Percentiles rank a stretch among this genome's conserved stretches.
These are phyloP conservation scores for Tulasnella sp. DNA, from an alignment of 768 basidiomycete species.

Conservation along the genomic window DNA sequence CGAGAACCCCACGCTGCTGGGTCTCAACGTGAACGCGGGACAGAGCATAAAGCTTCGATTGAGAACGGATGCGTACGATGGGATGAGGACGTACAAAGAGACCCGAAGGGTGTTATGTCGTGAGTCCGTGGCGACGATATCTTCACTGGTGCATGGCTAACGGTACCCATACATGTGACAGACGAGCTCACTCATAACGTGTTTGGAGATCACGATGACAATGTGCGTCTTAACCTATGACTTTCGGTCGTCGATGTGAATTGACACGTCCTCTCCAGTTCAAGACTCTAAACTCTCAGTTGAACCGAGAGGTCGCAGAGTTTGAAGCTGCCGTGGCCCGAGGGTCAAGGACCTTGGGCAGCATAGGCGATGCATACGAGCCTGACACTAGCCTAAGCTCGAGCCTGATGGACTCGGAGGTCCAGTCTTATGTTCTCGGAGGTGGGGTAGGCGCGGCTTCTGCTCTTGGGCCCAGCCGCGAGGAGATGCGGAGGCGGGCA, in stretches of 20 bases:
- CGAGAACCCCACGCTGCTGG: constrained; percentile 55
- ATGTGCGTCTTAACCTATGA: constrained; percentile 34
- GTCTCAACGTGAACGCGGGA: constrained; percentile 39
- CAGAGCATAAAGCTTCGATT: constrained; percentile 55
- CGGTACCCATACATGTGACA: not conserved
- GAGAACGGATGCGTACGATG: constrained; percentile 59
- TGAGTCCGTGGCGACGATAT: not conserved
- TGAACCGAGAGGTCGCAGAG: constrained; percentile 60
- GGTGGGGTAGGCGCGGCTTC: constrained; percentile 28
- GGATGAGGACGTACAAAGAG: constrained; percentile 54
- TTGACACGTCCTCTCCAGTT: constrained; percentile 34
- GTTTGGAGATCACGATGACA: constrained; percentile 59
- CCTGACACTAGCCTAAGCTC: constrained; percentile 21
- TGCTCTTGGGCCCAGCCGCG: not conserved
- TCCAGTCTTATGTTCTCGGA: constrained; percentile 39
- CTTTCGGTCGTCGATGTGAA: not conserved
- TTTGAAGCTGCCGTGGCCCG: constrained; percentile 43
- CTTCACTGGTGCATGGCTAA: not conserved
- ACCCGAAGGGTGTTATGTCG: constrained; percentile 56
- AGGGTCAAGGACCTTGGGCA: constrained; percentile 44
- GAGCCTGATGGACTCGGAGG: not conserved
- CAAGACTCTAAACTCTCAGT: constrained; percentile 59
- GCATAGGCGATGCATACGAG: constrained; percentile 35
- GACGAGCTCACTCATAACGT: constrained; percentile 67
- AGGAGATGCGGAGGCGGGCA: constrained; percentile 41